Evolutionary conservation across 345 rosid genomes (phyloP).

Genomic region (Eucalyptus camaldulensis): DNA sequence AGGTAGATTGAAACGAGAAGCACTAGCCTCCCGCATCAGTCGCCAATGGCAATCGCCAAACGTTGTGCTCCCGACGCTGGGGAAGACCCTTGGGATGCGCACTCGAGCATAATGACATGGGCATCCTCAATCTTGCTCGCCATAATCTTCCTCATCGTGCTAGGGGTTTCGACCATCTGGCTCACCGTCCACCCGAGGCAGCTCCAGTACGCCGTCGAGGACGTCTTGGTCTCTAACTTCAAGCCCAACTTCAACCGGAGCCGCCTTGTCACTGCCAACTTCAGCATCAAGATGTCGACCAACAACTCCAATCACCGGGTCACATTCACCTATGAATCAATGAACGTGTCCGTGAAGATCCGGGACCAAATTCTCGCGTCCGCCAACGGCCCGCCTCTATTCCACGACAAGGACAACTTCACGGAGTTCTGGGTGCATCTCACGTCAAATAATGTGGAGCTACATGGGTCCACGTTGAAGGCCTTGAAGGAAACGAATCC

Average conservation of each 20-base stretch:
- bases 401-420: background rate
- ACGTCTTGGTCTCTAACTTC: background rate
- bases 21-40: background rate
- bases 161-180: background rate
- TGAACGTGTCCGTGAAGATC: background rate
- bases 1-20: background rate
- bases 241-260: rapidly evolving
- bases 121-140: background rate
- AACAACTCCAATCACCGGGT: background rate
- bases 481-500: background rate
- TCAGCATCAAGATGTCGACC: background rate
- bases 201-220: background rate
- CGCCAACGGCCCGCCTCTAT: background rate
- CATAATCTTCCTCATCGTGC: background rate
- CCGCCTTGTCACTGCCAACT: background rate
- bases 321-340: background rate
- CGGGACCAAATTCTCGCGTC: background rate
- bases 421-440: background rate
- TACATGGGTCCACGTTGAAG: background rate
- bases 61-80: background rate
- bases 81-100: background rate
- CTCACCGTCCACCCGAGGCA: background rate
- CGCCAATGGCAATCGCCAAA: background rate
- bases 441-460: background rate
- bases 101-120: background rate